Evolutionary conservation across 2,329 filamentous ascomycete species (phyloP), one percentile per base, ranked within the genome.

Genomic region (Penicillium verrucosum): DNA sequence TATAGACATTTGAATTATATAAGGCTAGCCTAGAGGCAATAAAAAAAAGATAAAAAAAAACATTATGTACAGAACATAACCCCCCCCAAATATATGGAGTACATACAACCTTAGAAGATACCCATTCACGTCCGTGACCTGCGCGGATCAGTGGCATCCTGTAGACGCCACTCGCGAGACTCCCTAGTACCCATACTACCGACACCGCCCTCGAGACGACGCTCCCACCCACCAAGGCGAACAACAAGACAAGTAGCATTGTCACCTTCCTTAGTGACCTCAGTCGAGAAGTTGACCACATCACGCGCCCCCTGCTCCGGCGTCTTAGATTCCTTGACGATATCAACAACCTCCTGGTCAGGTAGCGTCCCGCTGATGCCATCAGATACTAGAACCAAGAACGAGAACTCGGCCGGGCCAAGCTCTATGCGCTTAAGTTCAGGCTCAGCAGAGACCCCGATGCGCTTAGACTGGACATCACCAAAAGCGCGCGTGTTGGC

Each of bases 401-500:
- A 99, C 3, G 87, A 87, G 75, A 91, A 97, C 73, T 97, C 88
- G 0, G 90, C 92, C 0, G 93, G 88, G 0, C 82, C 82, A 60
- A 97, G 80, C 61, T 97, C 90, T 12, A 92, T 79, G 36, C 89
- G 86, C 1, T 84, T 85, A 59, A 97, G 85, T 69, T 97, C 92
- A 0, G 94, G 94, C 75, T 99, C 94, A 1, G 94, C 94, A 4
- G 89, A 92, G 12, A 99, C 93, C 29, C 94, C 94, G 51, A 97
- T 88, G 51, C 93, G 89, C 76, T 99, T 99, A 56, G 87, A 90
- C 34, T 84, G 83, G 76, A 97, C 91, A 77, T 99, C 94, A 27
- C 94, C 94, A 71, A 99, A 97, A 4, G 94, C 84, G 30, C 94
- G 89, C 32, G 90, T 95, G 76, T 99, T 99, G 65, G 94, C 94